Evolutionary conservation across 257 asterid species (phyloP), one percentile per base, ranked within the genome.

Genomic region (Solanum lignicaule): DNA sequence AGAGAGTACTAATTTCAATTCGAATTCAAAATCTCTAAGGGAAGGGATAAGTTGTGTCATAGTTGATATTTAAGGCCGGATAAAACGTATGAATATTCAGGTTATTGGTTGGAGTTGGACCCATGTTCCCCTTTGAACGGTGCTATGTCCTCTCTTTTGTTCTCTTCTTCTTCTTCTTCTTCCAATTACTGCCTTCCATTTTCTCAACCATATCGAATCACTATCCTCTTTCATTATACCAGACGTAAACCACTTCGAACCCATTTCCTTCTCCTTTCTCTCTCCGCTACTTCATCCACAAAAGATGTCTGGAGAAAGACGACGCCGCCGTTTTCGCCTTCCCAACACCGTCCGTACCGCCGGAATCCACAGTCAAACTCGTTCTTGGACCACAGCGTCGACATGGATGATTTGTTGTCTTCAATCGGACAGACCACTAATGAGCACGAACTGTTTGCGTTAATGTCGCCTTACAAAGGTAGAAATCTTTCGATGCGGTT

Each of bases 381-480:
- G 15, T 91, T 88, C 82, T 68, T 94, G 3, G 98, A 97, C 92
- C 98, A 91, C 92, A 87, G 91, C 84, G 92, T 97, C 0, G 95
- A 97, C 91, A 94, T 95, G 96, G 98, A 96, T 39, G 97, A 93
- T 6, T 93, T 96, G 10, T 39, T 94, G 0, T 81, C 88, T 52
- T 90, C 95, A 14, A 94, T 97, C 18, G 79, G 90, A n/a, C 94
- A 94, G 87, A 95, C 99, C 1, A 83, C 91, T 7, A 91, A 97
- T 83, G 98, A 94, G 87, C 94, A 89, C 88, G 92, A 96, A 68
- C 98, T 97, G 74, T 93, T 88, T 89, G 91, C 95, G 15, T 32
- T 97, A 66, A 87, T 97, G 96, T 97, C 99, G 0, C 93, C 88
- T 48, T 96, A 93, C 90, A 94, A 91, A 86, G 88, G 89, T 87